Base-by-base conservation (phyloP, 345 rosid genomes). In the Citrus reticulata region DNA sequence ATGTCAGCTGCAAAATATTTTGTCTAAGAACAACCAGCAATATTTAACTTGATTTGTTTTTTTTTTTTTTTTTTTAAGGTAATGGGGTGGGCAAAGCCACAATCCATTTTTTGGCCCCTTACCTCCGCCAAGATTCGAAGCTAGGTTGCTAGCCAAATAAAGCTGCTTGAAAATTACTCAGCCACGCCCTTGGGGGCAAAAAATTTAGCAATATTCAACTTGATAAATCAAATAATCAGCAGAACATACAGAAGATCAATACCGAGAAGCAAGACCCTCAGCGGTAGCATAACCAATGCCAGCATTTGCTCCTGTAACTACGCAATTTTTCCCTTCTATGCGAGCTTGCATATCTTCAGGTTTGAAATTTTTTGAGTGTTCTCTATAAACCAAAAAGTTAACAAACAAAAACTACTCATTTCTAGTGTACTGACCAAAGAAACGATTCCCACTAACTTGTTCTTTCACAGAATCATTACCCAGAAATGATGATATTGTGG, bases 211-310 rank as follows among this genome's bases (percentile, higher is more conserved):
- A 34, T 8, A 63, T 27, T 30, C 29, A 40, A 67, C 61, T 14
- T 54, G 40, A 39, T 63, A 62, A 74, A 80, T 1, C 35, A 61
- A 64, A 77, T 16, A 70, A 74, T 9, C 57, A 25, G 76, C 64
- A 74, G 65, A 81, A 61, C 30, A 25, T 9, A 35, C 65, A 64
- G 60, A 34, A n/a, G 25, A 81, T 67, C 80, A 74, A 42, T 77
- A 93, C 98, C 95, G 90, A n/a, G 96, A 88, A 84, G 99, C 99
- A 84, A 93, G 93, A 65, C 92, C 96, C 88, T 95, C 93, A 25
- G 97, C 95, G 25, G 97, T 81, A 7, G 99, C 93, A 83, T 78
- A 95, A 76, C 99, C 99, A 79, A 93, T 87, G 73, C 97, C 99
- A 29, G 99, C 88, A 81, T 93, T 95, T 6, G 96, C 99, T 74